Percentiles rank a stretch among this genome's conserved stretches.
phyloP scores from a whole-genome alignment of 83 land plant species.

The Picea engelmannii region DNA sequence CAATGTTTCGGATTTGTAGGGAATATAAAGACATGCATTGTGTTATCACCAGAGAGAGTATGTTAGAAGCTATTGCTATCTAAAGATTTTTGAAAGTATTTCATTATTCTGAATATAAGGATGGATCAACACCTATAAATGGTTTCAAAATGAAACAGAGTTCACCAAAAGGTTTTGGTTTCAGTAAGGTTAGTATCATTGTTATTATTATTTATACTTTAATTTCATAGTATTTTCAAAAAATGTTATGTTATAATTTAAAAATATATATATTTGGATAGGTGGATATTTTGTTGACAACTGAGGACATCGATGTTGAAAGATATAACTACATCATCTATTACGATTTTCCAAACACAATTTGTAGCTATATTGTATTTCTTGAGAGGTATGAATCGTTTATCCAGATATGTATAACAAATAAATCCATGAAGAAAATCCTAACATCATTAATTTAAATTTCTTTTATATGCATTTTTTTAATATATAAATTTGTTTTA shows the following conservation, averaged over 20 bases:
- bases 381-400: slow-evolving; percentile 72
- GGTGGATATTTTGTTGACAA: slow-evolving; percentile 80
- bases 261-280: slow-evolving; percentile 13
- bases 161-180: slow-evolving; percentile 45
- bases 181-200: slow-evolving; percentile 46
- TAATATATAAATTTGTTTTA: too few species aligned
- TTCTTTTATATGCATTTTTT: too few species aligned
- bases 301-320: slow-evolving; percentile 82
- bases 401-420: too few species aligned
- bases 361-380: slow-evolving; percentile 68
- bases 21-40: slow-evolving; percentile 35
- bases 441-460: too few species aligned
- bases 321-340: slow-evolving; percentile 80
- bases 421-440: too few species aligned
- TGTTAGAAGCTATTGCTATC: slow-evolving; percentile 63
- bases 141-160: slow-evolving; percentile 44
- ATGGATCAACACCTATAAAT: slow-evolving; percentile 45
- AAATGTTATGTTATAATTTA: not conserved
- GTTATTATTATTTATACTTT: not conserved
- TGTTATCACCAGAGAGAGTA: slow-evolving; percentile 84
- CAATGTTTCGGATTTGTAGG: slow-evolving; percentile 14
- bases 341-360: slow-evolving; percentile 82
- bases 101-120: slow-evolving; percentile 26
- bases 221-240: too few species aligned
- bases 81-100: slow-evolving; percentile 51